Base-by-base conservation (phyloP, 2,329 filamentous ascomycete genomes). In the Colletotrichum sp. region DNA sequence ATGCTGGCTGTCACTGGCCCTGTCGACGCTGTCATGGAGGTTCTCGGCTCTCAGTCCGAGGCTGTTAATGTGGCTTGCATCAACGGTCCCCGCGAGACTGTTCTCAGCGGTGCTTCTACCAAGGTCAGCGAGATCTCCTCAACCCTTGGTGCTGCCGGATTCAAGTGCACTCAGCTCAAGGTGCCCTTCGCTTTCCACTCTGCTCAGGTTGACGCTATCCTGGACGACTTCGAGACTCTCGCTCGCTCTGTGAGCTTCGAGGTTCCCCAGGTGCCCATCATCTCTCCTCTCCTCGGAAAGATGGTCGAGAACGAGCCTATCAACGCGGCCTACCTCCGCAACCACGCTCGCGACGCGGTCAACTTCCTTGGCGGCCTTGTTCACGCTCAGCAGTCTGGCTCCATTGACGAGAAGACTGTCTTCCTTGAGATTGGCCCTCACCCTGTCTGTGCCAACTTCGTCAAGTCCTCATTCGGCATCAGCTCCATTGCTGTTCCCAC, bases 31-130 rank as follows among this genome's bases (percentile, higher is more conserved):
- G 90, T 92, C 74, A 87, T 84, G 60, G 87, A 89, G 28, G 88
- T 88, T 67, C 87, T 91, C 18, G 85, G 84, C 78, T 87, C 82
- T n/a, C 80, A 80, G 48, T 80, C 81, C 2, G 71, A 78, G 79
- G 85, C 83, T 7, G 81, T 88, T 69, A 89, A 90, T 52, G 79
- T 91, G 36, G 93, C 95, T 18, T 97, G 95, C 85, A 90, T 95
- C 82, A 97, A 97, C 79, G 92, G 93, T 0, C 92, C 93, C 0
- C 88, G 91, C 66, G 94, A 95, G 81, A 96, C 93, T 12, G 95
- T 97, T 3, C 87, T 97, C n/a, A 86, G 86, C 27, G 89, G 89
- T 12, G 79, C 81, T 12, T 84, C 85, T 0, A 79, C 80, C 2
- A 83, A 88, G 69, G 85, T 91, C 52, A 79, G 83, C 5, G 82